Evolutionary conservation across 164 flowering plant species (phyloP).

Genomic region (Vitis amurensis): DNA sequence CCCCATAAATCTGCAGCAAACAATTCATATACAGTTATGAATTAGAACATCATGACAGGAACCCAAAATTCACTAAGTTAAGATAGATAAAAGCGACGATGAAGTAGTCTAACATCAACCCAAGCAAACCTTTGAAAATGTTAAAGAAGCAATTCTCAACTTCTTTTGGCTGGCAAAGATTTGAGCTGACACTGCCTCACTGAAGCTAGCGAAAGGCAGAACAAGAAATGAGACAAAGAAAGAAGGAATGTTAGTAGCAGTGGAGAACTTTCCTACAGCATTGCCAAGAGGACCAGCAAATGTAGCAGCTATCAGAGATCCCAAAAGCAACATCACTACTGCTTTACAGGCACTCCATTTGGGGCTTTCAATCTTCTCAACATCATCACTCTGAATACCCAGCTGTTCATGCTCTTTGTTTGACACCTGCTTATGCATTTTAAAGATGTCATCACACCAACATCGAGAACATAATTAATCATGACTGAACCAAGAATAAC

Average conservation of each 20-base stretch:
- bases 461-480: not conserved
- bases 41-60: not conserved
- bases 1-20: constrained; percentile 12
- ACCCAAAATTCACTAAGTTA: not conserved
- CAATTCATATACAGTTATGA: no score
- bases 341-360: constrained; percentile 19
- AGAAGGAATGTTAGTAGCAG: constrained; percentile 24
- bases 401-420: constrained; percentile 17
- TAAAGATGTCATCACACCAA: not conserved
- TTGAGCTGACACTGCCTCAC: constrained; percentile 28
- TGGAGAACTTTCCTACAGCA: constrained; percentile 23
- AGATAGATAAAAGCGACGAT: not conserved
- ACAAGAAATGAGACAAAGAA: constrained; percentile 30
- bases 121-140: constrained; percentile 34
- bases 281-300: constrained; percentile 32
- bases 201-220: constrained; percentile 31
- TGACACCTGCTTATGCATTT: constrained; percentile 17
- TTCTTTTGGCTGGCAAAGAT: constrained; percentile 29
- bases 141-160: constrained; percentile 24
- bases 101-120: no score
- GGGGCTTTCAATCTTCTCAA: constrained; percentile 14
- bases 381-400: constrained; percentile 22
- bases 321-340: constrained; percentile 19
- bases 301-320: constrained; percentile 23
- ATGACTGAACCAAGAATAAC: no score